Conservation (phyloP, 2,329 filamentous ascomycete genomes). For the Trichoderma sp. region DNA sequence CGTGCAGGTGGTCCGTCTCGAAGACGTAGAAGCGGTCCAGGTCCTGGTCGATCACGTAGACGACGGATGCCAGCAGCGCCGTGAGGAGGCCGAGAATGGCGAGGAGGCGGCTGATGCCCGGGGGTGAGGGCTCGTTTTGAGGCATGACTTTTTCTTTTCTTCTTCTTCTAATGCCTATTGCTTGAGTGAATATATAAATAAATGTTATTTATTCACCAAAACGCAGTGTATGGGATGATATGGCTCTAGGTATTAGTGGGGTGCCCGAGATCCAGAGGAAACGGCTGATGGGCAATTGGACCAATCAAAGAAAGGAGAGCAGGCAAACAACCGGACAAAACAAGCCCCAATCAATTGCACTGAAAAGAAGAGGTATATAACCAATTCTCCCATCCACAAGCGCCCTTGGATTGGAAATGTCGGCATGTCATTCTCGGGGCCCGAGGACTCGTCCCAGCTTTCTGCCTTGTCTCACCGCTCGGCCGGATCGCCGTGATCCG, state of each 20-base stretch:
- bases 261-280: background rate
- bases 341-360: background rate
- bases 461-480: slow-evolving; percentile 37
- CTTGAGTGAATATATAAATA: background rate
- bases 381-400: background rate
- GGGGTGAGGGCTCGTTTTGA: slow-evolving; percentile 28
- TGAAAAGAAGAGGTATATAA: background rate
- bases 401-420: background rate
- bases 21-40: slow-evolving; percentile 75
- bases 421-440: background rate
- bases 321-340: background rate
- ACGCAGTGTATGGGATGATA: background rate
- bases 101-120: slow-evolving; percentile 43
- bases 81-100: slow-evolving; percentile 55
- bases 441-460: slow-evolving; percentile 5
- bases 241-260: background rate
- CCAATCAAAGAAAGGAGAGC: background rate
- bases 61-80: slow-evolving; percentile 55
- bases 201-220: background rate
- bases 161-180: background rate
- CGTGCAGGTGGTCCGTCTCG: slow-evolving; percentile 65
- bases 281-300: background rate
- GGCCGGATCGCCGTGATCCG: slow-evolving; percentile 31
- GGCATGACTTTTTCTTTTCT: slow-evolving; percentile 10
- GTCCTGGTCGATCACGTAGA: slow-evolving; percentile 60